phyloP scores from a whole-genome alignment of 2,329 filamentous ascomycete genomes.

The Dactylellina parvicollis region DNA sequence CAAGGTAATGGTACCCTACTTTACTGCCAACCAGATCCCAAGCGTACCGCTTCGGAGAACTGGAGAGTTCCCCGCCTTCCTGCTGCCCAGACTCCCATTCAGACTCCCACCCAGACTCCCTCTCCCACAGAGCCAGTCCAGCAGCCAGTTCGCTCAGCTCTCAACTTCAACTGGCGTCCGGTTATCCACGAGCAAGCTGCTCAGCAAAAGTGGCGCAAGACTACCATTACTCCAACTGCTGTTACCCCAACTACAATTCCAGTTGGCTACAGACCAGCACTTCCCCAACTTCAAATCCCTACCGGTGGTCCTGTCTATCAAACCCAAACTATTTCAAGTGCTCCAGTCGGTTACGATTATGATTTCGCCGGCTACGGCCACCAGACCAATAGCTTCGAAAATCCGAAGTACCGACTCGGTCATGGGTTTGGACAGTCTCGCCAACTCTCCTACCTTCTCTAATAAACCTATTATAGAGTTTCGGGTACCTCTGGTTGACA shows the following conservation, averaged over 20 bases:
- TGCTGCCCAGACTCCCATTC: not conserved
- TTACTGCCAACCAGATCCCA: constrained; percentile 36
- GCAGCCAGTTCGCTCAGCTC: constrained; percentile 31
- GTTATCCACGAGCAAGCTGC: constrained; percentile 16
- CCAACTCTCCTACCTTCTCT: not conserved
- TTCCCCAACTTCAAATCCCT: constrained; percentile 16
- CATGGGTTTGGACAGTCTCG: not conserved
- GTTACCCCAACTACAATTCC: not conserved
- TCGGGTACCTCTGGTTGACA: not conserved
- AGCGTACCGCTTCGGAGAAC: constrained; percentile 38
- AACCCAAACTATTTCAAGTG: not conserved
- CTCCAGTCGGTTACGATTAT: constrained; percentile 18
- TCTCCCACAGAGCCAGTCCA: not conserved
- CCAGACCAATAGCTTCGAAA: constrained; percentile 4
- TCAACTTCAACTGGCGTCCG: constrained; percentile 49
- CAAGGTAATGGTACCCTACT: constrained; percentile 16
- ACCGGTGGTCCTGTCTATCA: not conserved
- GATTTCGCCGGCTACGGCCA: not conserved
- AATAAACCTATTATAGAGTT: not conserved
- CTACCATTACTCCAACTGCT: not conserved
- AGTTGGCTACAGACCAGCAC: constrained; percentile 2
- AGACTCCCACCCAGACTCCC: not conserved
- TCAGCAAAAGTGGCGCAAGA: constrained; percentile 10
- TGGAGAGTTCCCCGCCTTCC: constrained; percentile 32
- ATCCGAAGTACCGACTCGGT: constrained; percentile 25